Conservation (phyloP, 2,329 filamentous ascomycete species). For the Corynespora cassiicola region DNA sequence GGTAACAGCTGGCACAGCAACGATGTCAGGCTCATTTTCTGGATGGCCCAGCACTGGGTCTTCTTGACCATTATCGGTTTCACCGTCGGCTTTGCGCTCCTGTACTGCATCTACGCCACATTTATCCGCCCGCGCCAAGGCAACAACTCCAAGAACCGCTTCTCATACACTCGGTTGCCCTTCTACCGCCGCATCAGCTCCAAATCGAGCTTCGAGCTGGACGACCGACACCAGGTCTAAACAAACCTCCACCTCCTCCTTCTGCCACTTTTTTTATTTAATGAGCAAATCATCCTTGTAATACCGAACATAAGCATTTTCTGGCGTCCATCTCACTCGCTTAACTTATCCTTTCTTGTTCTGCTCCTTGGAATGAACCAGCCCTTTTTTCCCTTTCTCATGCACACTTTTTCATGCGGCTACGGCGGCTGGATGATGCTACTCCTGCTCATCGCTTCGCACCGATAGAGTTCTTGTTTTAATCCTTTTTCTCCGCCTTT, state of each 20-base stretch:
- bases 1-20: constrained; percentile 71
- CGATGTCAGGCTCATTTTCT: constrained; percentile 70
- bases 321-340: constrained; percentile 28
- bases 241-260: not conserved
- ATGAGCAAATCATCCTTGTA: constrained; percentile 27
- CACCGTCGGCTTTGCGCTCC: constrained; percentile 56
- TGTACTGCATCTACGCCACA: constrained; percentile 59
- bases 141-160: constrained; percentile 21
- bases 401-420: constrained; percentile 11
- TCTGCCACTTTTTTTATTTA: constrained; percentile 18
- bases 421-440: too few relatives aligned
- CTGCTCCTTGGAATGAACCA: too few relatives aligned
- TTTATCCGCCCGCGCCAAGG: constrained; percentile 51
- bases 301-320: constrained; percentile 26
- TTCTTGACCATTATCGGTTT: constrained; percentile 63
- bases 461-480: too few relatives aligned
- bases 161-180: constrained; percentile 33
- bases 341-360: constrained; percentile 14
- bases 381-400: constrained; percentile 15
- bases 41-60: constrained; percentile 64
- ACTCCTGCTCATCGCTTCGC: too few relatives aligned
- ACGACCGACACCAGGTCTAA: constrained; percentile 45
- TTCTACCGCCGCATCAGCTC: constrained; percentile 46
- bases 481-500: too few relatives aligned
- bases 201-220: constrained; percentile 42